Evolutionary conservation across 306 rosid species (phyloP).

Genomic region (Begonia masoniana): DNA sequence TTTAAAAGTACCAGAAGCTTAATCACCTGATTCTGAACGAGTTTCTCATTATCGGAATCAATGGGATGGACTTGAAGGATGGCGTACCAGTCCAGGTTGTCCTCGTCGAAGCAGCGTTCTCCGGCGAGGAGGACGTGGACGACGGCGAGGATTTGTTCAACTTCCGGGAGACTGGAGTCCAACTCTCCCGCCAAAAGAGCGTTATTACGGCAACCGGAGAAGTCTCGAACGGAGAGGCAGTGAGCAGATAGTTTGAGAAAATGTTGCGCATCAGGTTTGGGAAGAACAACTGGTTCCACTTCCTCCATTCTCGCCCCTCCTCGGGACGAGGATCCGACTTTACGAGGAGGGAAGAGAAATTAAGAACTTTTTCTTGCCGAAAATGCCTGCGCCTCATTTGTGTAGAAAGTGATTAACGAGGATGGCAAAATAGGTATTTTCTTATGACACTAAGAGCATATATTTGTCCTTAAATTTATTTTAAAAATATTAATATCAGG

Average conservation of each 20-base stretch:
- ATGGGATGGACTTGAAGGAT: constrained; percentile 24
- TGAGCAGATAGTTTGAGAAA: constrained; percentile 5
- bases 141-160: constrained; percentile 27
- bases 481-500: too few species aligned
- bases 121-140: constrained; percentile 28
- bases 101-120: neutral
- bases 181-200: constrained; percentile 11
- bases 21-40: constrained; percentile 21
- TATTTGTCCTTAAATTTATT: too few species aligned
- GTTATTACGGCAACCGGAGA: constrained; percentile 15
- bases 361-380: too few species aligned
- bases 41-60: constrained; percentile 13
- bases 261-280: constrained; percentile 7
- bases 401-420: too few species aligned
- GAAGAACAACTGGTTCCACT: neutral
- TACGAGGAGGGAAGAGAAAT: too few species aligned
- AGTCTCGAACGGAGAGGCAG: constrained; percentile 18
- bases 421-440: too few species aligned
- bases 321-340: too few species aligned
- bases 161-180: constrained; percentile 15
- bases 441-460: too few species aligned
- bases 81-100: constrained; percentile 28
- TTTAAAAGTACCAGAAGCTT: constrained; percentile 23
- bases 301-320: too few species aligned
- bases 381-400: too few species aligned